phyloP scores from a whole-genome alignment of 1,284 basidiomycete genomes.

The Trichosporon sp. region DNA sequence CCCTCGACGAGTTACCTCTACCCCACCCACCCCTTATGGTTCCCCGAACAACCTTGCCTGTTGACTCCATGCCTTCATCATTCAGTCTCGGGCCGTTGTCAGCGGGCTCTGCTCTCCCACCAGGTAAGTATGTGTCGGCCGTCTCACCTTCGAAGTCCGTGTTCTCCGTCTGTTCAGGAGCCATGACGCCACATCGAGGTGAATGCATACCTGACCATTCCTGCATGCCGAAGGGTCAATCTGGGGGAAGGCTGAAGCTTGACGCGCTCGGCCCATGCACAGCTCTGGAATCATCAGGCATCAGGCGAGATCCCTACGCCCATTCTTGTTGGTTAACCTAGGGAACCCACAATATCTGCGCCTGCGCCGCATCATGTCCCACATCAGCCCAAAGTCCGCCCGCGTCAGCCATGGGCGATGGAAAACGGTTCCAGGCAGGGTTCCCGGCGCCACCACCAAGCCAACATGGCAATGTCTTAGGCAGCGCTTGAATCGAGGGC shows the following conservation, averaged over 20 bases:
- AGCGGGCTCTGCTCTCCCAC: background rate
- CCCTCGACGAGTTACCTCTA: background rate
- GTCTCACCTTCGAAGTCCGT: background rate
- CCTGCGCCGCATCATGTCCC: conserved; percentile 17
- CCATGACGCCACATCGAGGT: conserved; percentile 1
- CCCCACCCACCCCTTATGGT: background rate
- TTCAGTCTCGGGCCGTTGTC: background rate
- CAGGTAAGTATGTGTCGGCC: background rate
- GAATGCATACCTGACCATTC: conserved; percentile 7
- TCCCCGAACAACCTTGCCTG: background rate
- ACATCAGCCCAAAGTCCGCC: conserved; percentile 3
- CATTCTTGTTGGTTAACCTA: conserved; percentile 10
- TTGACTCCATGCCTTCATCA: background rate
- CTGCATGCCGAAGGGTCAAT: conserved; percentile 10
- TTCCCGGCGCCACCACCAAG: conserved; percentile 8
- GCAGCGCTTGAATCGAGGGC: background rate
- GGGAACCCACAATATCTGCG: conserved; percentile 18
- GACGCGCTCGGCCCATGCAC: background rate
- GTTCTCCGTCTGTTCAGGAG: background rate
- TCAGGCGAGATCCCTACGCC: background rate
- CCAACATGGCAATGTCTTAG: background rate
- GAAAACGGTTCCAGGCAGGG: background rate
- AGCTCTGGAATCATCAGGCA: conserved; percentile 14
- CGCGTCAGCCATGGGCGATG: conserved; percentile 3
- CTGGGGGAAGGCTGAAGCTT: background rate